These are phyloP conservation scores for Maudiozyma pseudohumilis DNA, from an alignment of 805 yeast genomes.

Conservation along the genomic window DNA sequence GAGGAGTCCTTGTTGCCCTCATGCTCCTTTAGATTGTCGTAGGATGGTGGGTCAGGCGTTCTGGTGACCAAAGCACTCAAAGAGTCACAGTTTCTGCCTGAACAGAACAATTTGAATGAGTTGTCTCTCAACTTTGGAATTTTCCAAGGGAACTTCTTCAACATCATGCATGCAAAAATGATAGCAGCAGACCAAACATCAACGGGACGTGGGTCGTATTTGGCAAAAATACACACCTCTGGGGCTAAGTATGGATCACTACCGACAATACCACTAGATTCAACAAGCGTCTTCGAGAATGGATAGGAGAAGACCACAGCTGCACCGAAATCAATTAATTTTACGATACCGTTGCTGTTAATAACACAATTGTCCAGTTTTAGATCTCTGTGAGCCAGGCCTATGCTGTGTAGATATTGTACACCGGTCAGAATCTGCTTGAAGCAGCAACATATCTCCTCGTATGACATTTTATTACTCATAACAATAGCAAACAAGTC, in stretches of 20 bases:
- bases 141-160: constrained; percentile 91
- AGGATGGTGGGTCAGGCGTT: constrained; percentile 40
- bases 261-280: constrained; percentile 78
- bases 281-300: constrained; percentile 58
- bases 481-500: constrained; percentile 91
- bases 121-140: constrained; percentile 75
- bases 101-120: constrained; percentile 74
- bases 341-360: constrained; percentile 72
- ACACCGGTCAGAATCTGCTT: constrained; percentile 78
- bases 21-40: constrained; percentile 13
- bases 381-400: constrained; percentile 85
- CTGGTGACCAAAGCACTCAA: constrained; percentile 51
- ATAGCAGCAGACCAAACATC: constrained; percentile 92
- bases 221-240: constrained; percentile 73
- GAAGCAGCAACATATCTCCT: constrained; percentile 81
- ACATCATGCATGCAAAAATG: constrained; percentile 83
- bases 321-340: constrained; percentile 87
- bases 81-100: constrained; percentile 59
- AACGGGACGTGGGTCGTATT: constrained; percentile 86
- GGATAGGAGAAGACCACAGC: constrained; percentile 90
- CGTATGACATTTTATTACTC: constrained; percentile 77
- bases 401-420: constrained; percentile 71
- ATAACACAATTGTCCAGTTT: constrained; percentile 91
- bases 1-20: background rate
- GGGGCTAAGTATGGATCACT: constrained; percentile 92